Evolutionary conservation across 352 stramenopile genomes (phyloP), one percentile per base, ranked within the genome.

Genomic region (Achlya hypogyna): DNA sequence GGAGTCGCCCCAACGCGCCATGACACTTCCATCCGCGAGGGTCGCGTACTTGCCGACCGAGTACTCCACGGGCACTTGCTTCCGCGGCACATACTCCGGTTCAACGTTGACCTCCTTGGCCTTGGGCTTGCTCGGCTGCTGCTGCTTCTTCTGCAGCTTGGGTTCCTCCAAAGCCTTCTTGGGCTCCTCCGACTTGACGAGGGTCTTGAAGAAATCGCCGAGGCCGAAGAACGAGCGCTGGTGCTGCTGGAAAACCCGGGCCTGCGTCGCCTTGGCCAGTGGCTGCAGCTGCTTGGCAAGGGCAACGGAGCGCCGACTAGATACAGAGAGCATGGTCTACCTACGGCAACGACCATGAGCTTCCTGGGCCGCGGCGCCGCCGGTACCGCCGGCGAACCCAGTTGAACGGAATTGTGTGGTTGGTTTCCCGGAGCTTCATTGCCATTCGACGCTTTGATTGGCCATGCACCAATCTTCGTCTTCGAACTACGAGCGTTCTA

Each of bases 1-100:
- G 6, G 85, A 91, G 52, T 90, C 82, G 63, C 87, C 88, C 52
- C 86, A 88, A 29, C 78, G 82, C 38, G 78, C 82, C 74, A 96
- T 80, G 49, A 96, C 79, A n/a, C 78, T 80, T 35, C 89, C 89
- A 67, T 96, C 87, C 8, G 88, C 88, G 20, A 96, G 77, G 31
- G 80, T 83, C 40, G 89, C 89, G 53, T 94, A 86, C 73, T 88
- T 93, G 53, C 79, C 78, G 8, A 90, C 77, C 25, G 71, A 78
- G 75, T 84, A 95, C 31, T 67, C 67, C 42, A 80, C 86, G 34
- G 71, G 40, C 35, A 86, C 81, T 23, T 66, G 64, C 25, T 5
- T 23, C 16, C 34, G 35, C 6, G 54, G 29, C 42, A 63, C 29
- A 20, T 27, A 63, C 9, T 32, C 58, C 2, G 49, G 49, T 20